phyloP scores from a whole-genome alignment of 2,329 filamentous ascomycete genomes.

The Trichoderma gracile region DNA sequence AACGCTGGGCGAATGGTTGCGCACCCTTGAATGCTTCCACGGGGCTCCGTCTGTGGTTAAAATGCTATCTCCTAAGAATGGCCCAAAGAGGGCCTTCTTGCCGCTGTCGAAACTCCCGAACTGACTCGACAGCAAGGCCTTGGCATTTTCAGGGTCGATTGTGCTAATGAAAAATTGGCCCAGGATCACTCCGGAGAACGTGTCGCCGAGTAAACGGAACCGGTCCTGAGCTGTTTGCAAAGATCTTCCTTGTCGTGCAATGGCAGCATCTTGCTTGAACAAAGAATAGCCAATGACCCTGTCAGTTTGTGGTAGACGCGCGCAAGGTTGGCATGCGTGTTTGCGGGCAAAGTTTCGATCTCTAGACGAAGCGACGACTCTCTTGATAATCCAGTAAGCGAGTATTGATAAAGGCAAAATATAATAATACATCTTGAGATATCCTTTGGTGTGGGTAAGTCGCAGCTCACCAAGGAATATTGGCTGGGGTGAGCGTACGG shows the following conservation, averaged over 20 bases:
- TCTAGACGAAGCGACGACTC: background rate
- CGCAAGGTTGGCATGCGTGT: background rate
- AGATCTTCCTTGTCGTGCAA: background rate
- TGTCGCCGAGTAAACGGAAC: constrained; percentile 6
- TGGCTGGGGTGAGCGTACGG: background rate
- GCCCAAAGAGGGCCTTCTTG: constrained; percentile 4
- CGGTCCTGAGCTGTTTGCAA: constrained; percentile 1
- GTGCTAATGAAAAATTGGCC: constrained; percentile 6
- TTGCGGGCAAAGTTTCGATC: background rate
- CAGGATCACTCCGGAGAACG: constrained; percentile 3
- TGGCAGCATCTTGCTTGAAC: background rate
- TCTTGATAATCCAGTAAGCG: background rate
- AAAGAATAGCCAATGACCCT: background rate
- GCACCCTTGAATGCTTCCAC: constrained; percentile 13
- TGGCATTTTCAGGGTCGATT: constrained; percentile 2
- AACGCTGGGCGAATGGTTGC: background rate
- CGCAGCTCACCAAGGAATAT: background rate
- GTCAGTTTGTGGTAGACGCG: background rate
- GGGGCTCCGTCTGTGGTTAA: background rate
- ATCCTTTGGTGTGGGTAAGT: too few relatives aligned
- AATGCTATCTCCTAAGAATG: constrained; percentile 9
- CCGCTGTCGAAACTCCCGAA: background rate
- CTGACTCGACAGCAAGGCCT: constrained; percentile 6
- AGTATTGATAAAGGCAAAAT: background rate
- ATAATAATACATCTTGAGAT: background rate